Evolutionary conservation across 768 basidiomycete genomes (phyloP), one percentile per base, ranked within the genome.

Genomic region (Kwoniella botswanensis): DNA sequence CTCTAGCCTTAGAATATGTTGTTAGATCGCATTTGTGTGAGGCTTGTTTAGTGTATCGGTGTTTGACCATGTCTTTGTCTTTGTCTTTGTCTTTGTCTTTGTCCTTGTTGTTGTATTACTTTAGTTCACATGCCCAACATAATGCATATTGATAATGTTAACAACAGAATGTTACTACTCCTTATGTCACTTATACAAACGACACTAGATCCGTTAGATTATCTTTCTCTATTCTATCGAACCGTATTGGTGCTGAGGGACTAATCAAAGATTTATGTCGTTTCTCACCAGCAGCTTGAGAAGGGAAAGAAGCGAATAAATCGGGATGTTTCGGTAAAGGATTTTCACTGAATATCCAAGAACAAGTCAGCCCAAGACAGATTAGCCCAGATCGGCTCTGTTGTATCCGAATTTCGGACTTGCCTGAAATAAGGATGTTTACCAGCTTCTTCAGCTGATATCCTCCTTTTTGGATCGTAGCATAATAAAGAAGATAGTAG

Each of bases 301-400:
- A 95, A 41, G 97, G 97, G 84, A 98, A 99, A 2, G 93, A 95
- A 1, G 92, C 89, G 84, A 99, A 98, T 69, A 98, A 85, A 79
- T 96, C 94, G 17, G 94, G 93, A 82, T 98, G 95, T 81, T 99
- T 98, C 0, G 97, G 97, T 46, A 93, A 85, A 0, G 97, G 97
- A 0, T 93, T 91, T 84, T 98, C 97, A 4, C 94, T 97, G 72
- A 24, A 52, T 11, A 44, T 67, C 41, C 6, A n/a, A 12, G 15
- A 59, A 12, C 22, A 59, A 44, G 22, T 58, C 58, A 58, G 54
- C n/a, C 17, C 11, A 22, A 67, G 17, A 5, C 66, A 43, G 24
- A 1, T 26, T 29, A 24, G 4, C 44, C 44, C 4, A 46, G 3
- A 3, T 6, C 29, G 29, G 5, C 29, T 29, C 4, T 46, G 44